Evolutionary conservation across 257 asterid species (phyloP), one percentile per base, ranked within the genome.

Genomic region (Salvia miltiorrhiza): DNA sequence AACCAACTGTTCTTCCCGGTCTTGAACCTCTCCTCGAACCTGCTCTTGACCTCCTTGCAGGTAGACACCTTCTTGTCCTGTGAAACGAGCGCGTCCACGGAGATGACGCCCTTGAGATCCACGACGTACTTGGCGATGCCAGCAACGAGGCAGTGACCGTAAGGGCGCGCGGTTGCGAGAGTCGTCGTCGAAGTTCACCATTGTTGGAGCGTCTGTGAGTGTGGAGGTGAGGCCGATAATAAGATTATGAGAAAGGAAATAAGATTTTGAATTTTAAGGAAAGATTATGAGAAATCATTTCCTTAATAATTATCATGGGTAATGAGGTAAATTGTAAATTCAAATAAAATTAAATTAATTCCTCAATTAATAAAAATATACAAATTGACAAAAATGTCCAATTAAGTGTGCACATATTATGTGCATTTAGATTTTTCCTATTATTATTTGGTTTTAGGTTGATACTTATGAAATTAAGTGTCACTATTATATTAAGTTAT

Each of bases 1-100:
- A 82, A 77, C 87, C 87, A 82, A 14, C 85, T 75, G 75, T 82
- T 82, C 78, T 82, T 82, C 0, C 87, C 87, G 19, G 79, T 64
- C 85, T 82, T 82, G 39, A 82, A 82, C 77, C 84, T 72, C 73
- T 82, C 87, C 81, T 82, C 87, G 9, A 82, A 48, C 77, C 66
- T 69, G 0, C 73, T 70, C 69, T 79, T 82, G 48, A 67, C 30
- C 67, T 70, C 82, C 78, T 82, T 82, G 75, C 76, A 61, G 7
- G 84, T 79, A 9, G 83, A 59, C 35, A 82, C 82, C 79, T 82
- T 82, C 79, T 79, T 79, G 66, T 82, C 87, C 8, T 77, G 75
- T 11, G 87, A 76, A 14, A 32, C 75, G 2, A 79, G 79, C 2
- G 72, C 72, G 14, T 79, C 84, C 20, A 61, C 49, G 40, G 82